Percentiles rank a stretch among this genome's conserved stretches.
Evolutionary conservation across 1,284 basidiomycete species (phyloP).

Genomic region (Cutaneotrichosporon cutaneum): DNA sequence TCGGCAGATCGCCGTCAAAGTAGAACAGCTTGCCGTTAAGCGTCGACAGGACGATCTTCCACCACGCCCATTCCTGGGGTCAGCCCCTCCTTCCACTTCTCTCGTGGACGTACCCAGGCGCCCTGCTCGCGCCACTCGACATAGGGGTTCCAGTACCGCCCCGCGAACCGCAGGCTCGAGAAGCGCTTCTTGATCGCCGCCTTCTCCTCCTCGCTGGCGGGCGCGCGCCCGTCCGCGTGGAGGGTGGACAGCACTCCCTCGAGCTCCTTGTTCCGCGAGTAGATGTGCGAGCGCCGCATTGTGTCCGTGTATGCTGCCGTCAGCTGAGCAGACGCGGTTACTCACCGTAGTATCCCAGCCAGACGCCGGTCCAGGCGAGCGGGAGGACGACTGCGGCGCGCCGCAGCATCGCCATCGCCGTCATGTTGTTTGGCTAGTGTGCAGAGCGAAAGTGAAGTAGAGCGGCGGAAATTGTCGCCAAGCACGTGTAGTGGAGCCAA

Average conservation of each 20-base stretch:
- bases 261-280: slow-evolving; percentile 34
- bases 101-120: slow-evolving; percentile 43
- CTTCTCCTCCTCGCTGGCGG: slow-evolving; percentile 48
- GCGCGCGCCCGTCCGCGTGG: slow-evolving; percentile 27
- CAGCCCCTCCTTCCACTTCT: not conserved
- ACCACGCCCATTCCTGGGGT: slow-evolving; percentile 48
- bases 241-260: slow-evolving; percentile 27
- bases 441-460: not conserved
- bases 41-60: slow-evolving; percentile 47
- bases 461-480: not conserved
- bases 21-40: slow-evolving; percentile 49
- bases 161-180: slow-evolving; percentile 43
- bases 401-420: slow-evolving; percentile 21
- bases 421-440: not conserved
- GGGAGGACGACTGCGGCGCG: slow-evolving; percentile 42
- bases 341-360: slow-evolving; percentile 50
- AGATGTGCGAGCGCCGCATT: slow-evolving; percentile 42
- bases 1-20: slow-evolving; percentile 41
- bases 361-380: slow-evolving; percentile 45
- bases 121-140: slow-evolving; percentile 58
- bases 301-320: slow-evolving; percentile 50
- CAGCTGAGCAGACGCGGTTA: not conserved
- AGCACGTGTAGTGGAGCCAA: not conserved
- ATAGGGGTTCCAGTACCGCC: slow-evolving; percentile 54
- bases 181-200: slow-evolving; percentile 47